Evolutionary conservation across 768 basidiomycete species (phyloP).

Genomic region (Clathrus columnatus): DNA sequence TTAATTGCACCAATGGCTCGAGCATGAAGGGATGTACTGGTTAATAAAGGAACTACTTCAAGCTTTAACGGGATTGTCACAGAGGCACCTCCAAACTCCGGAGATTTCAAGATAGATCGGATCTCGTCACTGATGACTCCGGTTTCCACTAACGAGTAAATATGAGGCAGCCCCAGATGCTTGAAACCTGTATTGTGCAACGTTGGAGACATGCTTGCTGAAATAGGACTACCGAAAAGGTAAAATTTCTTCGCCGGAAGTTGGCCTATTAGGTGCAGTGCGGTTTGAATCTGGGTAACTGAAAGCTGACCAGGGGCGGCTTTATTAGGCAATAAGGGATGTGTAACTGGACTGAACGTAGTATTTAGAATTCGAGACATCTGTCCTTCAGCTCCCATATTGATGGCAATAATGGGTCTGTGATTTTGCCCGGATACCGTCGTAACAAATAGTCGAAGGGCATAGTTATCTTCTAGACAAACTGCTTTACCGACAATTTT

Average conservation of each 20-base stretch:
- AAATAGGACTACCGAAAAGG: constrained; percentile 85
- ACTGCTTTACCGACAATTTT: constrained; percentile 88
- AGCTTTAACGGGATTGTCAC: constrained; percentile 97
- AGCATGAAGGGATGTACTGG: constrained; percentile 72
- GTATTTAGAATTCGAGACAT: constrained; percentile 82
- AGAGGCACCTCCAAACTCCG: constrained; percentile 88
- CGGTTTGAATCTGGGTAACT: constrained; percentile 76
- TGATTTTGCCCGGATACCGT: constrained; percentile 35
- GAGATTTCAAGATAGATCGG: constrained; percentile 47
- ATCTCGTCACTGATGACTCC: constrained; percentile 55
- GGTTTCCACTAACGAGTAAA: constrained; percentile 74
- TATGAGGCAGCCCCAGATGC: constrained; percentile 74
- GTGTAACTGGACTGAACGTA: constrained; percentile 85
- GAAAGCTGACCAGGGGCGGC: constrained; percentile 94
- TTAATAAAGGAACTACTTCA: constrained; percentile 77
- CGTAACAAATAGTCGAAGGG: constrained; percentile 62
- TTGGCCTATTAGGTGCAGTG: constrained; percentile 71
- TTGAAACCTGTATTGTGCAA: constrained; percentile 87
- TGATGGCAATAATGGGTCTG: constrained; percentile 90
- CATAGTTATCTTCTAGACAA: constrained; percentile 67
- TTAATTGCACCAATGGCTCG: constrained; percentile 90
- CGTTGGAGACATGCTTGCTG: constrained; percentile 84
- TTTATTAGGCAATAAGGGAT: constrained; percentile 72
- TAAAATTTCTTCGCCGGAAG: constrained; percentile 68
- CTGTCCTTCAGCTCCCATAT: constrained; percentile 86